Base-by-base conservation (phyloP, 169 alveolate species). In the Plasmodium cynomolgi region DNA sequence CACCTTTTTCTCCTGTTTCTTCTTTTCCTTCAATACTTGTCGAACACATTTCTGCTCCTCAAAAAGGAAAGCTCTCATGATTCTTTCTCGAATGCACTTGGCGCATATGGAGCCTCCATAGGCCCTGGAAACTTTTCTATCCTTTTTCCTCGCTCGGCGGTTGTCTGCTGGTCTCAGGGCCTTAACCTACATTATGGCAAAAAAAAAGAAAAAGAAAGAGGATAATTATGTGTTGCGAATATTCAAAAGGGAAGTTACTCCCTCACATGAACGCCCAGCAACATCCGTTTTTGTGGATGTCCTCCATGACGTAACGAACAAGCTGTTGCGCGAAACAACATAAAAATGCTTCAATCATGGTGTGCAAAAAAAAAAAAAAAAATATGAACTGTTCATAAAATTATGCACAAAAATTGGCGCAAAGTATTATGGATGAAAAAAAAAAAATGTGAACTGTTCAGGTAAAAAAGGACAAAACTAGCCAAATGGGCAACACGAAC, bases 21-120 rank as follows among this genome's bases (percentile, higher is more conserved):
- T 96, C 74, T 96, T 95, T 92, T 95, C 97, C 86, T 95, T 94
- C 58, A 96, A 91, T 17, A 96, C 97, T 92, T 95, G 96, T 93
- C 97, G 97, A 88, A 97, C 96, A 62, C 96, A 93, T 96, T 96
- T 98, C 82, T 97, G 99, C 82, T 98, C 99, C 84, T 98, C 99
- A 95, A 96, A 97, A 81, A 98, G 95, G 97, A 98, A 98, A 47
- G 99, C 99, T 92, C 99, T 96, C 83, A 97, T 96, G 39, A 98
- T 97, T 84, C 99, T 95, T 92, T 93, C 97, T 84, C 96, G 97
- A 83, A 98, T 98, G 83, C 98, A 97, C 50, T 75, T 79, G 86
- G 97, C 98, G 88, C 98, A 96, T 33, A 97, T 81, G 8, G 93
- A 93, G 13, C 99, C 99, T 82, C 99, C 99, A 94, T 98, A 98